These are phyloP conservation scores for Komagataella mondaviorum DNA, from an alignment of 805 yeast genomes.

Conservation along the genomic window DNA sequence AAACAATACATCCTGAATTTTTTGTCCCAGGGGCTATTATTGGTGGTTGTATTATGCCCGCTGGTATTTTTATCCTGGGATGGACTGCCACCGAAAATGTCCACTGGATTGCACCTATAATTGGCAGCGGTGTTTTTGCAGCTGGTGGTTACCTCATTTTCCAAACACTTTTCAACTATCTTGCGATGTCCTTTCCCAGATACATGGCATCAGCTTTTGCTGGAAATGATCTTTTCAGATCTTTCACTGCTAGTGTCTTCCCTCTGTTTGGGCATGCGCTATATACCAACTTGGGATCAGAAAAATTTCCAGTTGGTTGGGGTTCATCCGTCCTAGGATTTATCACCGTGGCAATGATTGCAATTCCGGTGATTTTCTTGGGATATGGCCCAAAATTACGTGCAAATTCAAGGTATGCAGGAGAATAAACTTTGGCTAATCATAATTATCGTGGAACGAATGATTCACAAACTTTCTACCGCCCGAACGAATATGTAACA, in stretches of 20 bases:
- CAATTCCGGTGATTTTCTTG: constrained; percentile 11
- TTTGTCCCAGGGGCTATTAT: constrained; percentile 47
- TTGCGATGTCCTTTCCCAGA: constrained; percentile 32
- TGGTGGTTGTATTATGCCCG: constrained; percentile 35
- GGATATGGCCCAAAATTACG: background rate
- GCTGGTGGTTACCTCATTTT: constrained; percentile 29
- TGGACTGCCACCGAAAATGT: constrained; percentile 41
- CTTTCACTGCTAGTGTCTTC: constrained; percentile 41
- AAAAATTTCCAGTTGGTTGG: constrained; percentile 45
- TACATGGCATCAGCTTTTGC: constrained; percentile 48
- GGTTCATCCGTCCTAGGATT: constrained; percentile 38
- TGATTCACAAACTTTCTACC: too few relatives aligned
- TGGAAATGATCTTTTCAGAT: constrained; percentile 37
- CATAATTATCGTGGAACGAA: too few relatives aligned
- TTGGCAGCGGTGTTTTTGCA: constrained; percentile 28
- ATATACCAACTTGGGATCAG: constrained; percentile 26
- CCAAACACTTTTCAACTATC: constrained; percentile 37
- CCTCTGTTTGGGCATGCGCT: constrained; percentile 42
- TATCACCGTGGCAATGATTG: constrained; percentile 25
- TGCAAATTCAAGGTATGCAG: background rate
- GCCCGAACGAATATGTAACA: background rate
- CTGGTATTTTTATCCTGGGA: constrained; percentile 44
- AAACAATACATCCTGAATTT: constrained; percentile 25
- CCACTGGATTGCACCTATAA: constrained; percentile 39
- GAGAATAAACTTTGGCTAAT: background rate